Conservation (phyloP, 2,329 filamentous ascomycete species). For the Phoma sp. region DNA sequence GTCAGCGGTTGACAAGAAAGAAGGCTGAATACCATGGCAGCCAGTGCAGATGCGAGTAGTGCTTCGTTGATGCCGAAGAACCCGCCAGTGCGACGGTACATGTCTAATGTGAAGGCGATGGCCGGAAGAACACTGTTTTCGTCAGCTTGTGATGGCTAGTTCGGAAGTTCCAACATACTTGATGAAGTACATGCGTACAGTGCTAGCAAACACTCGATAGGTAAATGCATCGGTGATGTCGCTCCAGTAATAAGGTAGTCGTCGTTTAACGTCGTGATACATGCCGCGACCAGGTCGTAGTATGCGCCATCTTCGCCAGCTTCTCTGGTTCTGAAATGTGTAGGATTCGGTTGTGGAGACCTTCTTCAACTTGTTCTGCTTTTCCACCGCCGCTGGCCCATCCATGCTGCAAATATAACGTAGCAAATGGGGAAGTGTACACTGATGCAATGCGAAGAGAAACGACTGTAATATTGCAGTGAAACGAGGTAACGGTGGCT, state of each 20-base stretch:
- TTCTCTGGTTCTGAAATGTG: slow-evolving; percentile 45
- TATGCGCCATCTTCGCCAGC: slow-evolving; percentile 52
- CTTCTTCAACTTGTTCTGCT: slow-evolving; percentile 15
- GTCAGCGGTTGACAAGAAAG: slow-evolving; percentile 62
- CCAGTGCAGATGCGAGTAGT: slow-evolving; percentile 62
- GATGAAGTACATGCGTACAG: slow-evolving; percentile 65
- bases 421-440: not conserved
- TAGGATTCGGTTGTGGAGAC: slow-evolving; percentile 36
- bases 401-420: not conserved
- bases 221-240: slow-evolving; percentile 63
- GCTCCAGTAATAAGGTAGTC: slow-evolving; percentile 63
- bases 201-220: slow-evolving; percentile 62
- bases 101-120: slow-evolving; percentile 64
- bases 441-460: not conserved
- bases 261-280: slow-evolving; percentile 60
- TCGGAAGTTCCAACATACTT: slow-evolving; percentile 45
- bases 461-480: not conserved
- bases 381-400: not conserved
- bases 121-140: slow-evolving; percentile 59
- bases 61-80: slow-evolving; percentile 65
- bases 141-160: slow-evolving; percentile 4
- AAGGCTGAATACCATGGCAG: slow-evolving; percentile 61
- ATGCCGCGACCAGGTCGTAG: slow-evolving; percentile 59
- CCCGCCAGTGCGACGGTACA: slow-evolving; percentile 61
- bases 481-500: not conserved